These are phyloP conservation scores for Ophiostoma piceae DNA, from an alignment of 2,329 filamentous ascomycete genomes.

Conservation along the genomic window DNA sequence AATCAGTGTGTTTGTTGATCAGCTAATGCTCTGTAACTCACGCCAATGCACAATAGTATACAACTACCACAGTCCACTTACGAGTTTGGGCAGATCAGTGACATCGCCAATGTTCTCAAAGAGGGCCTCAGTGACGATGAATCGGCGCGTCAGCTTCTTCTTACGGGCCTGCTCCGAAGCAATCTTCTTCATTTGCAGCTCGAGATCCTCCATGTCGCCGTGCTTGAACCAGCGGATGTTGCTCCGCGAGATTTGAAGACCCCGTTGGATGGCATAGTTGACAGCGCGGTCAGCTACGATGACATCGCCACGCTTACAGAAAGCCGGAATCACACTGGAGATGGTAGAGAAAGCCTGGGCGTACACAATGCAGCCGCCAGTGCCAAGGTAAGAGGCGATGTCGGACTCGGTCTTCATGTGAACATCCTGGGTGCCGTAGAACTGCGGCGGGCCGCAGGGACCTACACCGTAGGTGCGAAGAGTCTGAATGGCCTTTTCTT, in stretches of 20 bases:
- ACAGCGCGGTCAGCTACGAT: conserved; percentile 92
- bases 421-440: conserved; percentile 97
- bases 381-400: conserved; percentile 83
- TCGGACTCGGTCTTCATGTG: conserved; percentile 96
- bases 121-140: conserved; percentile 91
- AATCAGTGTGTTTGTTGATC: background rate
- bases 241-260: conserved; percentile 86
- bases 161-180: conserved; percentile 78
- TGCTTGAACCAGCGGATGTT: conserved; percentile 92
- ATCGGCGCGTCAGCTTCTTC: conserved; percentile 83
- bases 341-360: conserved; percentile 95
- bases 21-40: background rate
- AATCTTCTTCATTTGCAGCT: conserved; percentile 76
- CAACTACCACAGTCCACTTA: background rate
- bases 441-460: conserved; percentile 91
- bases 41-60: background rate
- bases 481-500: conserved; percentile 90
- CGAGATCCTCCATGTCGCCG: conserved; percentile 90
- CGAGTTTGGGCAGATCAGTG: conserved; percentile 74
- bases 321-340: conserved; percentile 92
- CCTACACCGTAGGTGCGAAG: conserved; percentile 94
- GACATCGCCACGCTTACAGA: conserved; percentile 94
- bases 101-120: conserved; percentile 89
- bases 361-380: conserved; percentile 87
- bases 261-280: conserved; percentile 91